Base-by-base conservation (phyloP, 1,139 yeast genomes). In the Candida sanyaensis region DNA sequence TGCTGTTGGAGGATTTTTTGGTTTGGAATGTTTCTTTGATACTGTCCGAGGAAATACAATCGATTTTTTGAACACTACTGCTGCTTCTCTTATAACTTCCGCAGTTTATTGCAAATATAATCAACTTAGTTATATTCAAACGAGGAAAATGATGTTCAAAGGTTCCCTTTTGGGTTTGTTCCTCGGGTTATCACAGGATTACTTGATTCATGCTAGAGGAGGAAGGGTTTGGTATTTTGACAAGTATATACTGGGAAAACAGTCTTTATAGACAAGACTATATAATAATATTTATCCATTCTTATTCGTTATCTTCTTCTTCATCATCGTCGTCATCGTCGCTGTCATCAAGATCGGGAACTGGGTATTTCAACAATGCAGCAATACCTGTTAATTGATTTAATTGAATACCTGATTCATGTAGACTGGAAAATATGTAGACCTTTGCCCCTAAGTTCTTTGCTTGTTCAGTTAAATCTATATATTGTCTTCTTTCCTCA, bases 361-460 rank as follows among this genome's bases (percentile, higher is more conserved):
- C 72, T 0, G 98, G 96, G 60, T 87, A 93, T 53, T 83, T 85
- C 56, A 92, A 71, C 38, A 93, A 78, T 43, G 91, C 95, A 0
- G 98, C 99, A 39, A 91, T 80, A 44, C 99, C 99, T 0, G 97
- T 89, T 54, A 93, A 76, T 58, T 88, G 92, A 62, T 90, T 89
- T 50, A 93, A 71, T 65, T 93, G 97, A 53, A 84, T 87, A 9
- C 99, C 99, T 5, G 93, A 81, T 52, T 88, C 95, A 62, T 93
- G 98, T 59, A 91, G 68, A 55, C 96, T 86, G 33, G 96, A 88
- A 58, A 92, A 88, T 1, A 92, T 77, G 10, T 81, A 74, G 5
- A 87, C 96, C 46, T 87, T 86, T 4, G 95, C 96, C 8, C 97
- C 97, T 39, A 74, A 72, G 5, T 68, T 69, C 60, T 82, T 82